Conservation (phyloP, 2,329 filamentous ascomycete genomes). For the Teratosphaeria pseudoeucalypti region DNA sequence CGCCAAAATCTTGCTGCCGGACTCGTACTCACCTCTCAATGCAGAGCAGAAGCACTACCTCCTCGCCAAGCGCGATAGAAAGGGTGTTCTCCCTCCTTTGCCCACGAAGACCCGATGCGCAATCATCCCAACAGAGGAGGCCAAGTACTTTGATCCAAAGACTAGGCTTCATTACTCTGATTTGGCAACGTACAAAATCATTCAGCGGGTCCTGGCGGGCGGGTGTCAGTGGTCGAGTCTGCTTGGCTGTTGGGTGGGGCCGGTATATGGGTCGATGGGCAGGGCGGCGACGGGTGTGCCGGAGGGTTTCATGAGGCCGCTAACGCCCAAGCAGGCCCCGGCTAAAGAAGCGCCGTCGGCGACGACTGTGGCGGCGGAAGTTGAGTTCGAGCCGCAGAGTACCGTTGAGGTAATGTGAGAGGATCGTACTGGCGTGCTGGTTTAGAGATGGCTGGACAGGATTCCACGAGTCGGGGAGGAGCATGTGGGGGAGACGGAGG, state of each 20-base stretch:
- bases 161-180: conserved; percentile 78
- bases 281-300: conserved; percentile 67
- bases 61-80: conserved; percentile 38
- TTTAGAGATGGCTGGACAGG: no score
- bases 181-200: conserved; percentile 67
- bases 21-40: conserved; percentile 41
- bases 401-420: background rate
- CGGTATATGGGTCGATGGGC: conserved; percentile 29
- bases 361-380: background rate
- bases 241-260: conserved; percentile 73
- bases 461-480: no score
- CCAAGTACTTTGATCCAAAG: conserved; percentile 72
- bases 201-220: conserved; percentile 61
- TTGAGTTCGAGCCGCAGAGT: background rate
- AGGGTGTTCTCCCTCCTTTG: conserved; percentile 27
- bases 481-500: no score
- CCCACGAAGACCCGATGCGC: conserved; percentile 49
- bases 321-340: background rate
- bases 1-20: conserved; percentile 45
- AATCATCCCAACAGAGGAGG: conserved; percentile 58
- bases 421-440: background rate
- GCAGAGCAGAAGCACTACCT: conserved; percentile 40
- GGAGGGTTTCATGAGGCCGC: conserved; percentile 50
- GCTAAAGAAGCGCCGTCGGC: background rate
- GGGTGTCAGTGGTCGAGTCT: conserved; percentile 75